Percentiles rank a stretch among this genome's conserved stretches.
Evolutionary conservation across 176 grass and related monocot genomes (phyloP).

Genomic region (Aegilops sharonensis): DNA sequence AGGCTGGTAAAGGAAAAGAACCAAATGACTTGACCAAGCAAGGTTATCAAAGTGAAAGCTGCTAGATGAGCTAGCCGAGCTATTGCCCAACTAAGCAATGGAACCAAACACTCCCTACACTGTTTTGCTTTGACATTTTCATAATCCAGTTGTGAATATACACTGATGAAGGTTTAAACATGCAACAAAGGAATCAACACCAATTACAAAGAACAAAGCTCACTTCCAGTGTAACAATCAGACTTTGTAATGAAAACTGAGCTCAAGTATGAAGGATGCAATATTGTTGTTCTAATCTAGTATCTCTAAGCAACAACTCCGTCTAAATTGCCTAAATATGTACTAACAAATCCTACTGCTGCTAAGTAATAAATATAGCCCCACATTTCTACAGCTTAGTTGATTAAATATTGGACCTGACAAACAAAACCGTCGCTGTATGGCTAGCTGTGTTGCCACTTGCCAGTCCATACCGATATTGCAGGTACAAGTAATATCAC

Average conservation of each 20-base stretch:
- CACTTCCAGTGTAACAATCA: background rate
- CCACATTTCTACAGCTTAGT: background rate
- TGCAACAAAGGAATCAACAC: background rate
- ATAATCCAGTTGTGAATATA: background rate
- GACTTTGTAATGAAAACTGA: background rate
- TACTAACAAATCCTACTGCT: background rate
- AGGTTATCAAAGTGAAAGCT: background rate
- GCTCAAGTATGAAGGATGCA: background rate
- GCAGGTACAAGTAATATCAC: background rate
- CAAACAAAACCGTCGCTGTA: background rate
- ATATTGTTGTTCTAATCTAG: background rate
- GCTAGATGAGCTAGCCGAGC: background rate
- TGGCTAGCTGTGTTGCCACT: background rate
- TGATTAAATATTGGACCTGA: background rate
- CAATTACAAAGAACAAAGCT: background rate
- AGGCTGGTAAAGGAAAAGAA: background rate
- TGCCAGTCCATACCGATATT: background rate
- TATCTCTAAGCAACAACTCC: background rate
- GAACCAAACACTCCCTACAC: background rate
- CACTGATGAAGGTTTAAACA: background rate
- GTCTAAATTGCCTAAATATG: background rate
- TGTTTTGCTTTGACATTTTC: slow-evolving; percentile 8
- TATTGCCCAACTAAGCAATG: background rate
- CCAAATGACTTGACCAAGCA: background rate
- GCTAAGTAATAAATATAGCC: slow-evolving; percentile 7